Evolutionary conservation across 257 asterid genomes (phyloP).

Genomic region (Cruciata laevipes): DNA sequence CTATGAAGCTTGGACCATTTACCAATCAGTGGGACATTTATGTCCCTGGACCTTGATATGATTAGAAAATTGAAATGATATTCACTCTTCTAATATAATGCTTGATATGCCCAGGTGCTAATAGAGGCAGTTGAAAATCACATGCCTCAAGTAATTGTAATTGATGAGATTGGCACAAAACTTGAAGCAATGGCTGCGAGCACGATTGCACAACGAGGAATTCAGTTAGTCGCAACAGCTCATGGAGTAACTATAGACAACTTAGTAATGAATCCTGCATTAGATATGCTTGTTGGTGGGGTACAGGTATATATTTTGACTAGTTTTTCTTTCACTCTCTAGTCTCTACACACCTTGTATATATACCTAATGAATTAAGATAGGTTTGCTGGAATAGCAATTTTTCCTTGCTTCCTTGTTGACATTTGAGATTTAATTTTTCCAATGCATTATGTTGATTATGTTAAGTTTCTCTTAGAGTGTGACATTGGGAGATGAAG

Average conservation of each 20-base stretch:
- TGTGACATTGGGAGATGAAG: slow-evolving; percentile 97
- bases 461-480: slow-evolving; percentile 44
- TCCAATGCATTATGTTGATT: background rate
- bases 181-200: slow-evolving; percentile 98
- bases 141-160: slow-evolving; percentile 97
- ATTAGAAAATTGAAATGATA: background rate
- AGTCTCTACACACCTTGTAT: background rate
- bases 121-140: slow-evolving; percentile 99
- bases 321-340: background rate
- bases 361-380: background rate
- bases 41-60: background rate
- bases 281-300: slow-evolving; percentile 98
- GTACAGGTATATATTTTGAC: slow-evolving; percentile 52
- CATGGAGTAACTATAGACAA: slow-evolving; percentile 93
- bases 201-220: slow-evolving; percentile 98
- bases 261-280: slow-evolving; percentile 87
- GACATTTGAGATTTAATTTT: background rate
- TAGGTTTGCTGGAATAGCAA: background rate
- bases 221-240: slow-evolving; percentile 98
- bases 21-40: background rate
- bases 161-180: slow-evolving; percentile 93
- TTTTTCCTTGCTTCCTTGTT: background rate
- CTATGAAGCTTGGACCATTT: background rate
- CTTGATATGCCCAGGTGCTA: slow-evolving; percentile 51
- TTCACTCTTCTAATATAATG: background rate